phyloP scores from a whole-genome alignment of 352 stramenopile genomes.

The Globisporangium solare region DNA sequence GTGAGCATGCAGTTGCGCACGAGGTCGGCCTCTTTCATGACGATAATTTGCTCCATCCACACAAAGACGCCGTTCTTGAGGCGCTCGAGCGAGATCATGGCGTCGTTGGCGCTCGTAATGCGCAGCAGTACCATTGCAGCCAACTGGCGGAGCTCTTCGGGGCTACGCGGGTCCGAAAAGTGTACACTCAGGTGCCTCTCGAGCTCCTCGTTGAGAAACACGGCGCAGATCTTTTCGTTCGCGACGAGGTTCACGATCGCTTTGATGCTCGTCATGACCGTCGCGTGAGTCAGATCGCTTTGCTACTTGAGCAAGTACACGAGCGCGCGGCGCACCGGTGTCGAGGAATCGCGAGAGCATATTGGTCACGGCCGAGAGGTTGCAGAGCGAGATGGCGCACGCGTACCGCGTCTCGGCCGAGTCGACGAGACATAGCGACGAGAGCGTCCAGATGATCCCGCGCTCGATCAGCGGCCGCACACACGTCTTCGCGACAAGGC shows the following conservation, averaged over 20 bases:
- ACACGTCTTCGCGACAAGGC: constrained; percentile 62
- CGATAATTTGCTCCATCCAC: constrained; percentile 81
- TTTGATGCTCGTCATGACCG: constrained; percentile 56
- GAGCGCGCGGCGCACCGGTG: constrained; percentile 54
- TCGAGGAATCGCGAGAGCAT: constrained; percentile 71
- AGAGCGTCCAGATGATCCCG: constrained; percentile 71
- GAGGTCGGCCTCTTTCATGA: constrained; percentile 65
- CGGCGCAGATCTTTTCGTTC: constrained; percentile 72
- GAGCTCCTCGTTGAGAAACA: constrained; percentile 67
- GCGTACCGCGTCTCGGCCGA: constrained; percentile 45
- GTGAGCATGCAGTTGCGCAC: constrained; percentile 78
- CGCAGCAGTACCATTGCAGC: constrained; percentile 66
- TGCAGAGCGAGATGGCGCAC: constrained; percentile 74
- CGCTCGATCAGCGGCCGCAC: constrained; percentile 61
- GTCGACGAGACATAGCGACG: constrained; percentile 60
- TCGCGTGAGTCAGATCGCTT: constrained; percentile 21
- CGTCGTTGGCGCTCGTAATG: constrained; percentile 68
- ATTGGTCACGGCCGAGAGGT: constrained; percentile 48
- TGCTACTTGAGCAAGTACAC: constrained; percentile 51
- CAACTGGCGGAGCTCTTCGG: constrained; percentile 54
- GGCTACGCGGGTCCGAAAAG: constrained; percentile 41
- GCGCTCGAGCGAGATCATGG: constrained; percentile 57
- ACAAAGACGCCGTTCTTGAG: constrained; percentile 57
- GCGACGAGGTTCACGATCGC: constrained; percentile 72
- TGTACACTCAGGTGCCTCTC: constrained; percentile 54